phyloP scores from a whole-genome alignment of 208 protist species.

The Acanthamoeba triangularis region DNA sequence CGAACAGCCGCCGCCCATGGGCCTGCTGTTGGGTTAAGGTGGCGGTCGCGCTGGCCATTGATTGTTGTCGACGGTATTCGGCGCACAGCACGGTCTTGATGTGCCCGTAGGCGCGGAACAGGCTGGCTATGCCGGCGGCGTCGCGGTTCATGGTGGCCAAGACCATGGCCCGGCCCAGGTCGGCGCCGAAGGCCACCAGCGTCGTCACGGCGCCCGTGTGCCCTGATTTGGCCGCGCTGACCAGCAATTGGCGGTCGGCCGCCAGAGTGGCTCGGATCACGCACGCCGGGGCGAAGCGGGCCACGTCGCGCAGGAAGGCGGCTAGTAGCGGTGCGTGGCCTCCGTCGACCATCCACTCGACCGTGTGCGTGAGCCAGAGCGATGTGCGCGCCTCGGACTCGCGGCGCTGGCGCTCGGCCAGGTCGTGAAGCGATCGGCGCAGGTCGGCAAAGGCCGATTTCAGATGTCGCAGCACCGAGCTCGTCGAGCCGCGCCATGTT shows the following conservation, averaged over 20 bases:
- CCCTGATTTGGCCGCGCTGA: background rate
- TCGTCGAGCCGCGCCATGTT: background rate
- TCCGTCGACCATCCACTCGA: background rate
- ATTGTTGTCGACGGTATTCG: background rate
- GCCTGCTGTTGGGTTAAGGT: background rate
- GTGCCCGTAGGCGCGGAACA: background rate
- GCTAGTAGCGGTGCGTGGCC: background rate
- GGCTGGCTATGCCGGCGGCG: background rate
- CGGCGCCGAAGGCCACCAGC: constrained; percentile 18
- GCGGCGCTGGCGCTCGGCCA: background rate
- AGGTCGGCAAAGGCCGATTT: background rate
- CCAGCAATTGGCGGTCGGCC: background rate
- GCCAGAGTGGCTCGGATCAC: background rate
- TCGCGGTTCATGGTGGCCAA: constrained; percentile 3
- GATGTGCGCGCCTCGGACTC: background rate
- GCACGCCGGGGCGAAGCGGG: background rate
- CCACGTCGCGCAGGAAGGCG: constrained; percentile 29
- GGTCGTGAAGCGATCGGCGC: background rate
- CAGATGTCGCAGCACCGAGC: background rate
- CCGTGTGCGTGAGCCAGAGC: background rate
- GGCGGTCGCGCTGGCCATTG: background rate
- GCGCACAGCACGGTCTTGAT: background rate
- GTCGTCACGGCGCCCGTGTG: background rate
- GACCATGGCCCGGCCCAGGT: constrained; percentile 14
- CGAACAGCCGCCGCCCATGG: background rate